Base-by-base conservation (phyloP, 768 basidiomycete species). In the Suillus brevipes region DNA sequence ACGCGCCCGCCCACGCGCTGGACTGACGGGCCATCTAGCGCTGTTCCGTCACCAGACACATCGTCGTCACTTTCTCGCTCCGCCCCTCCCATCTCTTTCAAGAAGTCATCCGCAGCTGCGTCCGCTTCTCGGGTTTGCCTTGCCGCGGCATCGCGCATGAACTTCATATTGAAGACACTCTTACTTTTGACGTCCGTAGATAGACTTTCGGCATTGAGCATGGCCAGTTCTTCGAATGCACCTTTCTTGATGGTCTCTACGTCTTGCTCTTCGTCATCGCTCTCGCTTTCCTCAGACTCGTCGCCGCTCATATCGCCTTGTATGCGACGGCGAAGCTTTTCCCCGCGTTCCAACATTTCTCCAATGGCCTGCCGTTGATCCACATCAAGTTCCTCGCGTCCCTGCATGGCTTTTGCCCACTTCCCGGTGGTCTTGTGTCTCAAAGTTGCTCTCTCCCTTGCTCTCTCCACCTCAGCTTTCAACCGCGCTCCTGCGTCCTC, bases 121-220 rank as follows among this genome's bases (percentile, higher is more conserved):
- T 89, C 81, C 1, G 85, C 87, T 61, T 82, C 81, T 10, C 31
- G 71, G 75, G 79, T 69, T 84, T 89, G 84, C 67, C 93, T 82
- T 6, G 85, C 86, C 80, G 91, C 88, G 0, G 94, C 96, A 55
- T 95, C 90, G 75, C 91, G 90, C 97, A 99, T 99, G 78, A 99
- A 99, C 79, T 97, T 98, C 97, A 99, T 98, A 67, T 87, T 84
- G 74, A 97, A 91, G 12, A 98, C 84, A 66, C 91, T 87, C 77
- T 90, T 91, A 58, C 81, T 85, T 71, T 79, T 77, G 55, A 67
- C 64, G 16, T 67, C 72, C 16, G 63, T 53, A 8, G 63, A 69
- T 37, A 69, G 72, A 3, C 66, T 75, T 12, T 76, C 81, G 40
- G 73, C 72, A 25, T 85, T 81, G 52, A 92, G 69, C 38, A 74